A percentile compares a stretch with the other conserved stretches of the same genome.
These are phyloP conservation scores for Corylus americana DNA, from an alignment of 306 rosid species.

Conservation along the genomic window DNA sequence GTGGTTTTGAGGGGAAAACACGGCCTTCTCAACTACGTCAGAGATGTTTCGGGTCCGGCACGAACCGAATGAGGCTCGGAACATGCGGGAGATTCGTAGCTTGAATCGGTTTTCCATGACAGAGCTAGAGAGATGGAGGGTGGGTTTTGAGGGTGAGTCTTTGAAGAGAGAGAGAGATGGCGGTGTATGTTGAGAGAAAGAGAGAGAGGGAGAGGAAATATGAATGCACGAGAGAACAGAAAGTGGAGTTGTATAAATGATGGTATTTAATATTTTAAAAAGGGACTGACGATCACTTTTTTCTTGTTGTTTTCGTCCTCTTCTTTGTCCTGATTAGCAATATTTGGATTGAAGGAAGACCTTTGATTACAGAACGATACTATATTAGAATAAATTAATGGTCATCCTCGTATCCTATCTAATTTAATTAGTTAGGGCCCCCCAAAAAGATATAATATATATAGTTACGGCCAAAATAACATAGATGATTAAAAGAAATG, in stretches of 20 bases:
- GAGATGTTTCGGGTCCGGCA: slow-evolving; percentile 66
- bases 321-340: slow-evolving; percentile 27
- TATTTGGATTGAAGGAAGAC: slow-evolving; percentile 24
- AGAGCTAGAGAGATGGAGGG: neutral
- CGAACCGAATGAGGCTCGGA: slow-evolving; percentile 75
- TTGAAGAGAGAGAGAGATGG: slow-evolving; percentile 1
- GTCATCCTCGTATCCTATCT: neutral
- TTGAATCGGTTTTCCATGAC: slow-evolving; percentile 75
- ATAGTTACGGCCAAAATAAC: no score
- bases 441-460: no score
- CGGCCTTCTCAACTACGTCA: slow-evolving; percentile 64
- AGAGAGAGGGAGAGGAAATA: neutral
- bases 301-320: slow-evolving; percentile 35
- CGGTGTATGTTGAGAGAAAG: slow-evolving; percentile 9
- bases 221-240: slow-evolving; percentile 45
- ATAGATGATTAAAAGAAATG: no score
- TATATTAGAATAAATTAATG: neutral
- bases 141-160: slow-evolving; percentile 6
- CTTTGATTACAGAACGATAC: neutral
- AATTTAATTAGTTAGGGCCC: no score
- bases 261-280: neutral
- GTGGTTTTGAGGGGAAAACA: slow-evolving; percentile 39
- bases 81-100: slow-evolving; percentile 75
- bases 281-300: slow-evolving; percentile 29
- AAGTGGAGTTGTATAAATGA: slow-evolving; percentile 34